These are phyloP conservation scores for Climacium dendroides DNA, from an alignment of 225 moss, liverwort and hornwort species.

Conservation along the genomic window DNA sequence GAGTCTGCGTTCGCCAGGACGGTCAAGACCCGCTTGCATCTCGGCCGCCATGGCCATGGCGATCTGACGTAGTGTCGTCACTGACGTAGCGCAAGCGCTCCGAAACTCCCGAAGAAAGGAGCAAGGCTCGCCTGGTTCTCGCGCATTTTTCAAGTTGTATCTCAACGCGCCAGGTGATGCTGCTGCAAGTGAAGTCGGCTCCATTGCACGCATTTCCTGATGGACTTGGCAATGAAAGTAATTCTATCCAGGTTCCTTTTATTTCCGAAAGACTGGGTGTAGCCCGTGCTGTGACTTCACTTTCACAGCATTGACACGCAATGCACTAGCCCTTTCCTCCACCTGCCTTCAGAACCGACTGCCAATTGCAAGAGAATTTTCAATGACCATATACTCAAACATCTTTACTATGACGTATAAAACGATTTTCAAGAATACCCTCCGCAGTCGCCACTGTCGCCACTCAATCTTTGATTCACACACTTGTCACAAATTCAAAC, in stretches of 20 bases:
- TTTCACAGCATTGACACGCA: not conserved
- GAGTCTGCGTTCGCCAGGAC: not conserved
- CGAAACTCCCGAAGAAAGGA: slow-evolving; percentile 5
- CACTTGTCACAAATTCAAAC: not conserved
- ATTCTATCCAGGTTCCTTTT: not conserved
- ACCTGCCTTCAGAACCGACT: not conserved
- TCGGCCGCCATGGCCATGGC: slow-evolving; percentile 10
- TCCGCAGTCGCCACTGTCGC: too few relatives aligned
- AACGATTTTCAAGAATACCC: not conserved
- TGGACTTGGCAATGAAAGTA: not conserved
- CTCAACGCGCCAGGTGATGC: not conserved
- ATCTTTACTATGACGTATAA: not conserved
- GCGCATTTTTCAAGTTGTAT: not conserved
- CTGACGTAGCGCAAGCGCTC: not conserved
- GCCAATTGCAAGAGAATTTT: not conserved
- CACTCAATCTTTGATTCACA: not conserved
- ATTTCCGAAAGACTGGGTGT: not conserved
- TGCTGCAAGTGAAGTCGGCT: not conserved
- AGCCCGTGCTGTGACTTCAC: not conserved
- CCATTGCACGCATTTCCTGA: not conserved
- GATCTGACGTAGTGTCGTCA: not conserved
- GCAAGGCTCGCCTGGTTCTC: not conserved
- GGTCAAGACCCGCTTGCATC: slow-evolving; percentile 20
- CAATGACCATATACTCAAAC: not conserved
- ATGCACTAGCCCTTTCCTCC: not conserved